Evolutionary conservation across 345 rosid genomes (phyloP).

Genomic region (Eutrema japonicum): DNA sequence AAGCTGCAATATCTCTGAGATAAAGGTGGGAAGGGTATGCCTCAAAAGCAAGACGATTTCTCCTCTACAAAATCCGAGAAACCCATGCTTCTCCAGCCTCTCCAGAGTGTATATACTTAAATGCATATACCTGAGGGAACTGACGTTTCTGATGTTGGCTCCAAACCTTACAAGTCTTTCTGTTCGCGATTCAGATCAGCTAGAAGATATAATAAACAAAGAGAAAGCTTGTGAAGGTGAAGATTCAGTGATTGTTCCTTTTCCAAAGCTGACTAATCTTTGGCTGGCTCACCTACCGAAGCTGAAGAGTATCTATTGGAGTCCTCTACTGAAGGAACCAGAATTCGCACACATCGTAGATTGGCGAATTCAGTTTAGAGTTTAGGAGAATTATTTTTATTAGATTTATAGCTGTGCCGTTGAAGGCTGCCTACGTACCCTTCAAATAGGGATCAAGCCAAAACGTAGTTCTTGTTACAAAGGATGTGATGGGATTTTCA

Average conservation of each 20-base stretch:
- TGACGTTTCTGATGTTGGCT: constrained; percentile 32
- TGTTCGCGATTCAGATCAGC: rapidly evolving
- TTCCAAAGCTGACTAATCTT: background rate
- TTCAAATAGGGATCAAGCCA: no score
- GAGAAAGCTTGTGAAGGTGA: constrained; percentile 18
- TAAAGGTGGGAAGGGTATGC: constrained; percentile 6
- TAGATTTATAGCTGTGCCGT: no score
- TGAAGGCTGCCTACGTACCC: no score
- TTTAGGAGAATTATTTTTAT: no score
- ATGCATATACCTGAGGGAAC: background rate
- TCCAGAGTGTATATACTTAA: rapidly evolving
- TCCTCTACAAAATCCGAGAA: background rate
- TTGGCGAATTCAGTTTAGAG: no score
- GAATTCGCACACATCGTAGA: no score
- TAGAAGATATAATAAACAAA: constrained; percentile 34
- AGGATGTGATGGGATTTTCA: no score
- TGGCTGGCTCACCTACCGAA: background rate
- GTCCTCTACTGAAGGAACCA: no score
- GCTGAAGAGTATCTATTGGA: constrained; percentile 29
- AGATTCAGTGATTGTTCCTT: constrained; percentile 16
- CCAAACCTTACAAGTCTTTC: background rate
- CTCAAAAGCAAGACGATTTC: background rate
- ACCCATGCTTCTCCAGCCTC: constrained; percentile 13
- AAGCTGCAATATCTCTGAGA: rapidly evolving
- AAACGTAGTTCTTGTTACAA: no score